phyloP scores from a whole-genome alignment of 2,329 filamentous ascomycete genomes.

The Trichoderma koningii region DNA sequence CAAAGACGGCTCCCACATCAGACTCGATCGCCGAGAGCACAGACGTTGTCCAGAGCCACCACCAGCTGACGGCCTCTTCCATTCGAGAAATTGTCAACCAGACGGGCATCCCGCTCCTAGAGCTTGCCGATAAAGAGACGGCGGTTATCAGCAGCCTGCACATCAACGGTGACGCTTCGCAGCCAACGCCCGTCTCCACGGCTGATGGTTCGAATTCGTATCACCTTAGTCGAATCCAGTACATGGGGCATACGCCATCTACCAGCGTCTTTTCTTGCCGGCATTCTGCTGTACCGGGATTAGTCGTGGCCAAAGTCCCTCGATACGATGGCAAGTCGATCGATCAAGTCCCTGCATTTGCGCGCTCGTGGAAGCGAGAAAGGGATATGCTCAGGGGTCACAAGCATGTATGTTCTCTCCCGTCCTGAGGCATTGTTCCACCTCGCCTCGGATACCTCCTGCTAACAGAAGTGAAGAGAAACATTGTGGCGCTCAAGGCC shows the following conservation, averaged over 20 bases:
- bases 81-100: background rate
- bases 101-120: background rate
- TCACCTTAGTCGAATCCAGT: background rate
- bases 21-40: background rate
- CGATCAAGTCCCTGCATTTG: background rate
- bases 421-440: background rate
- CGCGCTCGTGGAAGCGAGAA: constrained; percentile 3
- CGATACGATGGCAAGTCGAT: background rate
- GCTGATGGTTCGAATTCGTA: background rate
- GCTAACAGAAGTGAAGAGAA: background rate
- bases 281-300: background rate
- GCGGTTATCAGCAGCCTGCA: background rate
- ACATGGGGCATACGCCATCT: background rate
- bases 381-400: background rate
- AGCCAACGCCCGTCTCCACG: background rate
- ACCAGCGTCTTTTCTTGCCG: constrained; percentile 6
- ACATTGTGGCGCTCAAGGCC: constrained; percentile 1
- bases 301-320: constrained; percentile 7
- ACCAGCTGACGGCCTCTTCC: background rate
- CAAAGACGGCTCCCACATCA: background rate
- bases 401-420: background rate
- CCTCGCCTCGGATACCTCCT: background rate
- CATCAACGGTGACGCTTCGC: too few relatives aligned
- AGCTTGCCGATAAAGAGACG: constrained; percentile 3
- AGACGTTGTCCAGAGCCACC: background rate